Evolutionary conservation across 2,329 filamentous ascomycete genomes (phyloP), one percentile per base, ranked within the genome.

Genomic region (Penicillium hordei): DNA sequence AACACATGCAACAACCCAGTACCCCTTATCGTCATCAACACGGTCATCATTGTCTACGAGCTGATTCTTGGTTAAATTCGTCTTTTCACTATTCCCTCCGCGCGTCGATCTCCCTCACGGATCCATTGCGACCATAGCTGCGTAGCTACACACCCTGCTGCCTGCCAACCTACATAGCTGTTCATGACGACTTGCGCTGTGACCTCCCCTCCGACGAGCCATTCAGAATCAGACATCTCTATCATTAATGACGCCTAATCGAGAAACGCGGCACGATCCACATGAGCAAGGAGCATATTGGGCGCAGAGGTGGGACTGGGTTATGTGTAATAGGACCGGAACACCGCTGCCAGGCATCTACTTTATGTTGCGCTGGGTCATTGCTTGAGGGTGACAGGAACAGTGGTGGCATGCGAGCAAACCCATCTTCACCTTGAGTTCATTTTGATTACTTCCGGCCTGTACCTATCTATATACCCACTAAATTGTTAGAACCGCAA

Each of bases 11-110:
- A 34, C 8, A 29, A 21, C 38, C 4, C 36, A 94, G 91, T 93
- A 82, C 92, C 91, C 15, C 77, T 96, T 62, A 95, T 96, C 75
- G 84, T 86, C 61, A 86, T 93, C 69, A 96, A 96, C 75, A 86
- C 87, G 6, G 74, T 93, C 64, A 88, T 96, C 64, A 94, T 96
- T 71, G 73, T 91, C 59, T 96, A 93, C 77, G 89, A 92, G 77
- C 79, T 94, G 40, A 81, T 92, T 46, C 79, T 93, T 29, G 90
- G 90, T 57, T 93, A 79, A 83, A 27, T 39, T 19, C n/a, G 13
- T 31, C 6, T 5, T 10, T 19, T 46, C 12, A 3, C 8, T 12
- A 6, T 51, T 36, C 39, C 15, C 31, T 21, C 23, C 23, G 9
- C 46, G 29, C 21, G 45, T 7, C 12, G 23, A 33, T 39, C 23